phyloP scores from a whole-genome alignment of 2,329 filamentous ascomycete species.

The Phialophora tarda region DNA sequence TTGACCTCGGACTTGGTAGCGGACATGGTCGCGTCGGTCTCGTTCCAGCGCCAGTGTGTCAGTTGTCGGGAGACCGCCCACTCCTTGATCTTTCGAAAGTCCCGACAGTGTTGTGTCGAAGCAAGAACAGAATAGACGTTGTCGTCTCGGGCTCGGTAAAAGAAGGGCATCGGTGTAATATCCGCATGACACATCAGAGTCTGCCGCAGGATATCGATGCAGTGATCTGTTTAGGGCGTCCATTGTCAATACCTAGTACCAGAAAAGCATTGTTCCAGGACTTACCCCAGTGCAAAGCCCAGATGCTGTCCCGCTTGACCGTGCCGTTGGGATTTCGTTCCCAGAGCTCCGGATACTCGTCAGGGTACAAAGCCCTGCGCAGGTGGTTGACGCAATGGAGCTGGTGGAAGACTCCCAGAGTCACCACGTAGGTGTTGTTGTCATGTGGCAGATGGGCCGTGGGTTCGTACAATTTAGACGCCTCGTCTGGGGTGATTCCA shows the following conservation, averaged over 20 bases:
- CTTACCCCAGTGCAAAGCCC: background rate
- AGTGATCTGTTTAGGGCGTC: background rate
- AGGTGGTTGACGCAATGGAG: slow-evolving; percentile 1
- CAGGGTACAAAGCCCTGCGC: background rate
- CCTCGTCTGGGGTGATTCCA: background rate
- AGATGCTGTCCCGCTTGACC: background rate
- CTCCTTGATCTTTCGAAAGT: slow-evolving; percentile 4
- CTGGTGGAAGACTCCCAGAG: slow-evolving; percentile 1
- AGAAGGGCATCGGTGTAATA: background rate
- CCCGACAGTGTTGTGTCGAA: background rate
- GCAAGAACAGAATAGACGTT: background rate
- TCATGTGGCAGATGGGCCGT: background rate
- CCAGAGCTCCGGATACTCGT: background rate
- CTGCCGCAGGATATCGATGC: background rate
- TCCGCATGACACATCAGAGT: slow-evolving; percentile 4
- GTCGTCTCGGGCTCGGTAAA: background rate
- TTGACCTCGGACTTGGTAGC: background rate
- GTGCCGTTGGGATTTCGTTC: background rate
- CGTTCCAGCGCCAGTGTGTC: slow-evolving; percentile 1
- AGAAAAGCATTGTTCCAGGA: too few species aligned
- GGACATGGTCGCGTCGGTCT: slow-evolving; percentile 2
- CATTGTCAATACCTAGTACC: background rate
- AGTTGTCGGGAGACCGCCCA: slow-evolving; percentile 1
- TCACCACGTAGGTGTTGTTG: background rate
- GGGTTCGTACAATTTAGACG: background rate